phyloP scores from a whole-genome alignment of 306 rosid species.

The Prunus padus region DNA sequence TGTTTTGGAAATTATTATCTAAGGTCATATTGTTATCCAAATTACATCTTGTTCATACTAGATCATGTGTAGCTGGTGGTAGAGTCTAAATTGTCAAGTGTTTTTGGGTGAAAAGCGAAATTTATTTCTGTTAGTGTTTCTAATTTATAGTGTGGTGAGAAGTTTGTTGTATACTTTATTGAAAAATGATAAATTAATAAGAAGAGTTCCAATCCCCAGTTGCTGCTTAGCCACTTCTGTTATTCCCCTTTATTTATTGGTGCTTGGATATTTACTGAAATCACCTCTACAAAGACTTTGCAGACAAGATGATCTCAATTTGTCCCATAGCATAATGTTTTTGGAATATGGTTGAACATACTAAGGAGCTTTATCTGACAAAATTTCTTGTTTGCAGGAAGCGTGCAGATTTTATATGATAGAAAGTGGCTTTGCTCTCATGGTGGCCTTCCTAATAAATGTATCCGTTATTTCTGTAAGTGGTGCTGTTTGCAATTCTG shows the following conservation, averaged over 20 bases:
- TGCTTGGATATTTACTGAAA: neutral
- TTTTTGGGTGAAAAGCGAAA: no score
- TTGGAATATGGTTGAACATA: neutral
- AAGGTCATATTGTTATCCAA: no score
- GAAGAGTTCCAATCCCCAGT: neutral
- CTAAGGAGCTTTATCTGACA: constrained; percentile 13
- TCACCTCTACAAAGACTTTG: neutral
- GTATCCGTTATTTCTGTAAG: constrained; percentile 86
- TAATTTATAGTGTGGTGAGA: neutral
- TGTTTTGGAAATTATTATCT: no score
- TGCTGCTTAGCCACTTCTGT: neutral
- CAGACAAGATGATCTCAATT: neutral
- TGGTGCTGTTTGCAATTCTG: constrained; percentile 81
- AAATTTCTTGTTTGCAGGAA: constrained; percentile 51
- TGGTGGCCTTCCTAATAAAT: constrained; percentile 84
- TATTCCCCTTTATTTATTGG: neutral
- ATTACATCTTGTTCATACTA: no score
- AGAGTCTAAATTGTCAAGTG: no score
- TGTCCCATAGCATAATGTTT: neutral
- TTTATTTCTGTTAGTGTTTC: no score
- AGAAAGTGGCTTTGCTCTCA: constrained; percentile 92
- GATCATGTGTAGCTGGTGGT: no score
- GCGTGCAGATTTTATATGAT: constrained; percentile 90
- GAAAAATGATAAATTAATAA: neutral
- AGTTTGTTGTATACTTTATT: neutral